A percentile compares a stretch with the other conserved stretches of the same genome.
Evolutionary conservation across 352 stramenopile genomes (phyloP).

Genomic region (Phytophthora palmivora): DNA sequence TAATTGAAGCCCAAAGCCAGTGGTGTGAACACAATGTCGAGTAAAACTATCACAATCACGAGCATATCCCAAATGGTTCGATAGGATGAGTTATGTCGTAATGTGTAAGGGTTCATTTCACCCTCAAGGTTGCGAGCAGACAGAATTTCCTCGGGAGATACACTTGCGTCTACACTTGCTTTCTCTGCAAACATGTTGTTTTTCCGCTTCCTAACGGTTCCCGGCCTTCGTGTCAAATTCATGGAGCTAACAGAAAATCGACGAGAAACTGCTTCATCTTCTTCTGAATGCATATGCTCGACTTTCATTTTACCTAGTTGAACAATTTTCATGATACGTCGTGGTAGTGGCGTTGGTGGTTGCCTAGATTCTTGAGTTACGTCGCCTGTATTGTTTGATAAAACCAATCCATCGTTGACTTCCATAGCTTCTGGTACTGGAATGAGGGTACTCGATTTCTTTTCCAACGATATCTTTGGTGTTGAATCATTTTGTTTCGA

Average conservation of each 20-base stretch:
- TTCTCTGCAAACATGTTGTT: slow-evolving; percentile 38
- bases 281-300: neutral
- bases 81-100: slow-evolving; percentile 57
- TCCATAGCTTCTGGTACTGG: slow-evolving; percentile 7
- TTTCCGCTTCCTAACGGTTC: slow-evolving; percentile 19
- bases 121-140: slow-evolving; percentile 42
- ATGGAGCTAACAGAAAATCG: slow-evolving; percentile 58
- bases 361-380: neutral
- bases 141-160: slow-evolving; percentile 47
- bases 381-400: neutral
- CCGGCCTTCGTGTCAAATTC: slow-evolving; percentile 24
- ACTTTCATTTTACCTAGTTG: slow-evolving; percentile 22
- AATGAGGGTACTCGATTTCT: slow-evolving; percentile 9
- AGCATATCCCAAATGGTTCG: slow-evolving; percentile 56
- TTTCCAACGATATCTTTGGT: slow-evolving; percentile 10
- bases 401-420: neutral
- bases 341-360: slow-evolving; percentile 9
- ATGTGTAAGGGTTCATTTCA: slow-evolving; percentile 47
- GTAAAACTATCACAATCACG: slow-evolving; percentile 55
- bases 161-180: slow-evolving; percentile 13
- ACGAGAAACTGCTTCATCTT: slow-evolving; percentile 38
- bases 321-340: slow-evolving; percentile 32
- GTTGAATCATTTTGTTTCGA: neutral
- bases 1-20: slow-evolving; percentile 66
- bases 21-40: slow-evolving; percentile 67